Evolutionary conservation across 495 filamentous ascomycete species (phyloP).

Genomic region (Aspergillus kassunensis): DNA sequence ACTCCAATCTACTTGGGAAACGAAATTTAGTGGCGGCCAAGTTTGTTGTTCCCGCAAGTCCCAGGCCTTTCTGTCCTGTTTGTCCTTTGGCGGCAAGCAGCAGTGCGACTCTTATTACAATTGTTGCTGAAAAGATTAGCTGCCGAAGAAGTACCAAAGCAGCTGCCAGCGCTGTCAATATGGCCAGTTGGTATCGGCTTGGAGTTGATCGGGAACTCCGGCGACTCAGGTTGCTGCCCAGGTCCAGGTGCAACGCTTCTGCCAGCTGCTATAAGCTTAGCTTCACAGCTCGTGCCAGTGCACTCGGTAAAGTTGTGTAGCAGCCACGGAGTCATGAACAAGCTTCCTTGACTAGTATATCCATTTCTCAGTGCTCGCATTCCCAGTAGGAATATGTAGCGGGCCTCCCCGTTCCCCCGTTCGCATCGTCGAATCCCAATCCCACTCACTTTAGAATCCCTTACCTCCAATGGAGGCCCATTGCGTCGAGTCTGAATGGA

Average conservation of each 20-base stretch:
- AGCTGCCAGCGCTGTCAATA: not conserved
- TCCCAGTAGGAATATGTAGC: not conserved
- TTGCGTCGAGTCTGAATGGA: constrained; percentile 2
- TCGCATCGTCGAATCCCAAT: not conserved
- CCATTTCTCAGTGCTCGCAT: not conserved
- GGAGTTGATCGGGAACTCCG: not conserved
- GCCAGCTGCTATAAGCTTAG: not conserved
- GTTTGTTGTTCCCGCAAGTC: not conserved
- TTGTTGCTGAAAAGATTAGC: constrained; percentile 1
- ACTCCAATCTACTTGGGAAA: constrained; percentile 8
- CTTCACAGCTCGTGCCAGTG: not conserved
- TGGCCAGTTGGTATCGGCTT: not conserved
- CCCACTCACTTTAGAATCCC: not conserved
- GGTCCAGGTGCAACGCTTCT: too few relatives aligned
- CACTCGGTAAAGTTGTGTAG: too few relatives aligned
- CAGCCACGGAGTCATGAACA: not conserved
- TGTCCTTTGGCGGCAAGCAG: not conserved
- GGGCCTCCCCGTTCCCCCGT: not conserved
- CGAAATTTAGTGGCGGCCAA: not conserved
- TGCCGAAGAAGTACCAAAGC: not conserved
- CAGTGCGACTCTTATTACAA: constrained; percentile 20
- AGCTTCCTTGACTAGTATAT: not conserved
- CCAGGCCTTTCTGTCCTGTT: not conserved
- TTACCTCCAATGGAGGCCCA: not conserved
- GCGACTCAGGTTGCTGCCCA: too few relatives aligned